Base-by-base conservation (phyloP, 2,329 filamentous ascomycete species). In the Aspergillus sclerotialis region DNA sequence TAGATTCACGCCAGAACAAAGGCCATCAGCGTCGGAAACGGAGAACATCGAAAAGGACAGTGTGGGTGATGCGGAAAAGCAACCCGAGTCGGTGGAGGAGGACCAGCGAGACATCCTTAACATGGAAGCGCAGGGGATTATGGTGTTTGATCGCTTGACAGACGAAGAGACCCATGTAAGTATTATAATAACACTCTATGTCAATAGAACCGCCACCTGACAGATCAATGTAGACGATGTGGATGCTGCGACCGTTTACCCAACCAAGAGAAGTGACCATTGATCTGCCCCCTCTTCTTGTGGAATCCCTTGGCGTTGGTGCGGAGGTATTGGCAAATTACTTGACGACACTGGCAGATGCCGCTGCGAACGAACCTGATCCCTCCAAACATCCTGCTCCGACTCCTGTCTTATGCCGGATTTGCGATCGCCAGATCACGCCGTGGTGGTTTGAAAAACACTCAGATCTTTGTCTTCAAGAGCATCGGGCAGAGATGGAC, bases 391-490 rank as follows among this genome's bases (percentile, higher is more conserved):
- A 89, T 56, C 80, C 87, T 7, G 86, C 87, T 3, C 88, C 90
- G 0, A 71, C 80, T 8, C 86, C 88, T 1, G 83, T 96, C 4
- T 75, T 98, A 11, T 98, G 92, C 61, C 87, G 92, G 33, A 96
- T 98, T 36, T 98, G 92, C 60, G 92, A 98, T 58, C 85, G 92
- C 35, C 87, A 95, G 43, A 96, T 98, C 40, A 87, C 87, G 4
- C 88, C 90, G 1, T 98, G 92, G 92, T 98, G 92, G 93, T 98
- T 98, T 50, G 92, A 98, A 64, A 98, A 96, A 61, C 92, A 98
- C 58, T 94, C 90, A 2, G 93, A 98, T 52, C 69, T 96, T 13
- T 98, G 92, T 55, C 70, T 95, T 36, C 89, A 96, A 57, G 92
- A 98, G 58, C 92, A 98, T 56, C 82, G 84, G 33, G 90, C 92